A percentile compares a stretch with the other conserved stretches of the same genome.
Evolutionary conservation across 2,329 filamentous ascomycete species (phyloP).

Genomic region (Alternaria gansuensis): DNA sequence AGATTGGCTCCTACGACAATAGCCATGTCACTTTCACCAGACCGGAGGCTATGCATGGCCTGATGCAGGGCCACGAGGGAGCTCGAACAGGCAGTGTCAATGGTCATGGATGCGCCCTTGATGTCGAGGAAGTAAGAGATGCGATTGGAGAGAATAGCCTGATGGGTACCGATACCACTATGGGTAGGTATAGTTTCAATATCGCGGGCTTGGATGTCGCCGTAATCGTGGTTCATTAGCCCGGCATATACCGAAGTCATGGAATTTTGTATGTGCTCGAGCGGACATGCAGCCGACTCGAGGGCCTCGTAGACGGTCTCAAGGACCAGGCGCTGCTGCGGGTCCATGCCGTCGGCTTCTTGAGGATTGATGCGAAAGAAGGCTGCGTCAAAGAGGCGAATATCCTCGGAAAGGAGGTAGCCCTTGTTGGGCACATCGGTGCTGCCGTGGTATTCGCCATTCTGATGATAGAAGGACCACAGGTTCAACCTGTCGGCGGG

Average conservation of each 20-base stretch:
- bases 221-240: not conserved
- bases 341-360: conserved; percentile 36
- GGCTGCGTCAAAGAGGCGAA: conserved; percentile 12
- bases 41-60: conserved; percentile 20
- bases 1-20: conserved; percentile 22
- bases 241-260: not conserved
- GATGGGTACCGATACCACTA: conserved; percentile 30
- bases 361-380: conserved; percentile 32
- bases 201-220: too few species aligned
- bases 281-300: conserved; percentile 19
- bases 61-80: conserved; percentile 40
- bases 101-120: conserved; percentile 46
- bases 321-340: conserved; percentile 32
- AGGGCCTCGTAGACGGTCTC: conserved; percentile 33
- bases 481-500: too few species aligned
- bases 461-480: too few species aligned
- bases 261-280: conserved; percentile 1
- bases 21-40: conserved; percentile 22
- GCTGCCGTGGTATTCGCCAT: too few species aligned
- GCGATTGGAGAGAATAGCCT: conserved; percentile 45
- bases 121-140: conserved; percentile 51
- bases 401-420: too few species aligned
- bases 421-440: too few species aligned
- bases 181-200: conserved; percentile 16
- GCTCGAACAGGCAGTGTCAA: conserved; percentile 53